Evolutionary conservation across 192 early-diverging fungal species (phyloP).

Genomic region (Pecoramyces ruminantium): DNA sequence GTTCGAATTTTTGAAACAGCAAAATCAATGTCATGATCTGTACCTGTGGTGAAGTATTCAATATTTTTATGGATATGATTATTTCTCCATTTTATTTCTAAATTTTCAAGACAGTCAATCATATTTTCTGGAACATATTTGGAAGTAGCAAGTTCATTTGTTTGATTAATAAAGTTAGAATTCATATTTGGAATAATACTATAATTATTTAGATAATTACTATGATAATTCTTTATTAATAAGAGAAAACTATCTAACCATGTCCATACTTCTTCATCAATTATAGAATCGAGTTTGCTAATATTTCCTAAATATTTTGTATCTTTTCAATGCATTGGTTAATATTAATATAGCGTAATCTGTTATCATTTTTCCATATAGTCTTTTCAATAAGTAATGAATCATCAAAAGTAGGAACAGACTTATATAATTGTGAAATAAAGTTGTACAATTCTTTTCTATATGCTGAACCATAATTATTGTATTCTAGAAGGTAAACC

Average conservation of each 20-base stretch:
- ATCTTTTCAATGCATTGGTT: neutral
- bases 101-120: neutral
- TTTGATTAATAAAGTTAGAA: neutral
- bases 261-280: neutral
- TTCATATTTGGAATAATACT: neutral
- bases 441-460: neutral
- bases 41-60: neutral
- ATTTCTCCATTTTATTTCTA: neutral
- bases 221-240: neutral
- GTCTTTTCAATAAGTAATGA: neutral
- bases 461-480: neutral
- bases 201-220: neutral
- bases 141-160: neutral
- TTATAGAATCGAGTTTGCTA: neutral
- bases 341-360: neutral
- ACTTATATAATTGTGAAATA: neutral
- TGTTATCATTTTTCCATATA: neutral
- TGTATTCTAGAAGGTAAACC: neutral
- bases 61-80: neutral
- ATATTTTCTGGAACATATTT: neutral
- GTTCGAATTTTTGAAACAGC: neutral
- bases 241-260: neutral
- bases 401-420: neutral
- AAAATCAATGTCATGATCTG: neutral
- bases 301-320: neutral